Percentiles rank a stretch among this genome's conserved stretches.
phyloP scores from a whole-genome alignment of 2,329 filamentous ascomycete species.

The Colletotrichum ledebouriae region DNA sequence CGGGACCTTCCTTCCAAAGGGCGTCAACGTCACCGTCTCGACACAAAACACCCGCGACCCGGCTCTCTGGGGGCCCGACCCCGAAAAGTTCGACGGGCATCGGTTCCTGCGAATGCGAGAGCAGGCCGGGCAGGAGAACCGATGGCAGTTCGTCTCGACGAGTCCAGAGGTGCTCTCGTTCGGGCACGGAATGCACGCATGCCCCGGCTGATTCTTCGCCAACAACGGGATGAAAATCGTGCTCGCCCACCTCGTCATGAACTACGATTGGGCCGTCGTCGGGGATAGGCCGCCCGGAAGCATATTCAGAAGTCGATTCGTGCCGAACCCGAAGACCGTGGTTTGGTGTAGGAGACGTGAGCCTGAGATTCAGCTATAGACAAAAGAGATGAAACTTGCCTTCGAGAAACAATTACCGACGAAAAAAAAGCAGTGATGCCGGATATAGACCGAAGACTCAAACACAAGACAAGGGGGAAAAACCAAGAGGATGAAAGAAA shows the following conservation, averaged over 20 bases:
- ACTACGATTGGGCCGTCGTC: constrained; percentile 51
- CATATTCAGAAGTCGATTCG: constrained; percentile 23
- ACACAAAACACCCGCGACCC: constrained; percentile 19
- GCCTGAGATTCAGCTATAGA: constrained; percentile 16
- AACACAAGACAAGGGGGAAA: too few relatives aligned
- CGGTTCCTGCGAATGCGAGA: constrained; percentile 34
- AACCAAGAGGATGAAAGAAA: background rate
- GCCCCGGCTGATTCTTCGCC: constrained; percentile 61
- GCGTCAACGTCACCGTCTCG: constrained; percentile 14
- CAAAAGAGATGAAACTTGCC: background rate
- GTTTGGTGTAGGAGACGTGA: constrained; percentile 16
- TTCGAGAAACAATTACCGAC: background rate
- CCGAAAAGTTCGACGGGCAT: constrained; percentile 14
- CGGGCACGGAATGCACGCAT: constrained; percentile 55
- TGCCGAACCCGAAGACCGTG: constrained; percentile 21
- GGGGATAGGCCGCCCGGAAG: constrained; percentile 8
- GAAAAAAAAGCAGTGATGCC: background rate
- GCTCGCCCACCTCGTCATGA: constrained; percentile 55
- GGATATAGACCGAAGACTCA: too few relatives aligned
- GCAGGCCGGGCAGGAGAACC: constrained; percentile 35
- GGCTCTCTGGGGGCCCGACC: constrained; percentile 19
- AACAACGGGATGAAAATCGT: constrained; percentile 61
- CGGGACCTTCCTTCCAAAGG: constrained; percentile 31
- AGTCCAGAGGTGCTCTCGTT: constrained; percentile 53
- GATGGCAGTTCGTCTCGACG: constrained; percentile 58